Conservation (phyloP, 2,329 filamentous ascomycete species). For the Nemania sp. region DNA sequence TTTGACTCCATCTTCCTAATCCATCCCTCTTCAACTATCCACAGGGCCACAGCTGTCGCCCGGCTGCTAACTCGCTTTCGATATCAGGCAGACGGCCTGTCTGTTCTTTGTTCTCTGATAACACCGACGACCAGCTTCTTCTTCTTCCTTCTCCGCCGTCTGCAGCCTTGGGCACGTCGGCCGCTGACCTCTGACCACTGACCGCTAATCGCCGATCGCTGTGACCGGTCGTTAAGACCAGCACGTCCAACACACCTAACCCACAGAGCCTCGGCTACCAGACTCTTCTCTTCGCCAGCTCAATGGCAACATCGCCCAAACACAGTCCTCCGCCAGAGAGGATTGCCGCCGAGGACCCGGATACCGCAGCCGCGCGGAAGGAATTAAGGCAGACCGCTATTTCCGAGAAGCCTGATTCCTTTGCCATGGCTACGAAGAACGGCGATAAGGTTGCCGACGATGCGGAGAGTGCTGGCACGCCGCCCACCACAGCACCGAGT, state of each 20-base stretch:
- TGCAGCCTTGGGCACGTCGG: background rate
- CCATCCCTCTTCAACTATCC: background rate
- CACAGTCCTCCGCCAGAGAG: constrained; percentile 37
- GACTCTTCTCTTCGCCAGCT: constrained; percentile 5
- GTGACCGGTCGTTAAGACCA: too few species aligned
- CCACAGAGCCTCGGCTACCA: constrained; percentile 1
- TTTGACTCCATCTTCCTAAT: too few species aligned
- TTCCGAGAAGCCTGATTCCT: constrained; percentile 52
- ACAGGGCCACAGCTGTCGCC: background rate
- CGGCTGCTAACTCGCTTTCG: background rate
- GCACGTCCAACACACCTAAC: background rate
- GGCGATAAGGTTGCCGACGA: constrained; percentile 32
- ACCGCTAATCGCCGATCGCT: too few species aligned
- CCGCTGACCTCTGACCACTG: too few species aligned
- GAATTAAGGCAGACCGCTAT: constrained; percentile 68
- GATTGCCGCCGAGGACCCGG: constrained; percentile 57
- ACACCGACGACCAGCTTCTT: too few species aligned
- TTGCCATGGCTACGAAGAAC: constrained; percentile 34
- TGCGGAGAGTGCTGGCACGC: constrained; percentile 34
- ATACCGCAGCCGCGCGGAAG: constrained; percentile 65
- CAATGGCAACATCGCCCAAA: constrained; percentile 36
- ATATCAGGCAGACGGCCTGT: background rate
- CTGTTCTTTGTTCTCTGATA: too few species aligned
- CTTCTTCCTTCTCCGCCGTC: constrained; percentile 1
- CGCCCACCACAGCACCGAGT: constrained; percentile 24